These are phyloP conservation scores for Paxillus rubicundulus DNA, from an alignment of 768 basidiomycete genomes.

Conservation along the genomic window DNA sequence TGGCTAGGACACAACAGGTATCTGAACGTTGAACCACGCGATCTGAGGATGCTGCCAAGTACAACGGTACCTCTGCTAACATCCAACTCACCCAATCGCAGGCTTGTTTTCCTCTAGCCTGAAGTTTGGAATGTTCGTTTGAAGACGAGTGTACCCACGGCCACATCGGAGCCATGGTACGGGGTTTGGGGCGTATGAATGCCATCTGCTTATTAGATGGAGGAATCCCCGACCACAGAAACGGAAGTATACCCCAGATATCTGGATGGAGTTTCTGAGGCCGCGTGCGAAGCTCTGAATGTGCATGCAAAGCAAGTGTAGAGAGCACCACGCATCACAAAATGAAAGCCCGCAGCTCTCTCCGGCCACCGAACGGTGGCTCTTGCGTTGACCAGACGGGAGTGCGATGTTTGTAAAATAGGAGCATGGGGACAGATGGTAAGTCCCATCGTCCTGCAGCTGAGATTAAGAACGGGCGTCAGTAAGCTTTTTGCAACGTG, in stretches of 20 bases:
- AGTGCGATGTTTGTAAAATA: background rate
- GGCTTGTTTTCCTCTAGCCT: background rate
- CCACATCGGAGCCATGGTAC: background rate
- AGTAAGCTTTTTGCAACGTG: background rate
- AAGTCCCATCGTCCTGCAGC: background rate
- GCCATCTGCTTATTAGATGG: background rate
- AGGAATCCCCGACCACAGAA: background rate
- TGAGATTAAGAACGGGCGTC: background rate
- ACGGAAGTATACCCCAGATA: background rate
- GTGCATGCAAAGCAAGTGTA: background rate
- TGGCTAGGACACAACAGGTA: too few species aligned
- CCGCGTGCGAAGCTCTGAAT: background rate
- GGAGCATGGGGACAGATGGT: background rate
- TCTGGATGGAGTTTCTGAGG: slow-evolving; percentile 12
- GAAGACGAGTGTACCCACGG: background rate
- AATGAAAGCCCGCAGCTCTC: background rate
- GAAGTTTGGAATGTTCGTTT: background rate
- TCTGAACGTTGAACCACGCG: too few species aligned
- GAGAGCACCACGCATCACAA: background rate
- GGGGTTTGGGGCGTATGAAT: background rate
- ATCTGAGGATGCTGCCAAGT: background rate
- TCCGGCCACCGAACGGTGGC: background rate
- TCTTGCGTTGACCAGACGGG: background rate
- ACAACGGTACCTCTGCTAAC: too few species aligned
- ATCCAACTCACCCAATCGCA: too few species aligned